Base-by-base conservation (phyloP, 768 basidiomycete species). In the Russula vinacea region DNA sequence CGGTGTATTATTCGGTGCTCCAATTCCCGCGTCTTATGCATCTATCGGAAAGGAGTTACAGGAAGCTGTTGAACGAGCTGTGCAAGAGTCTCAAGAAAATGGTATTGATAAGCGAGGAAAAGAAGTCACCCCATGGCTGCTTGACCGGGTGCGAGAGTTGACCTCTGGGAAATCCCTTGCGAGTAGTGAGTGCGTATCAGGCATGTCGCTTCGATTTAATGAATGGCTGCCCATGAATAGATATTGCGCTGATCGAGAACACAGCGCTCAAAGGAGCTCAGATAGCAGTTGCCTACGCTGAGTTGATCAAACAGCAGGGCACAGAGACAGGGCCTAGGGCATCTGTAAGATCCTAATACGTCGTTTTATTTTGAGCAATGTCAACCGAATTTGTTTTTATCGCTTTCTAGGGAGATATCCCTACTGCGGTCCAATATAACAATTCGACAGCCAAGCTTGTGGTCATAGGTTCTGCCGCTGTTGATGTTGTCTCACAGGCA, bases 51-150 rank as follows among this genome's bases (percentile, higher is more conserved):
- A 79, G 57, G 69, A 75, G 44, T 82, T 97, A 16, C 94, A 98
- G 73, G 72, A 78, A 49, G 86, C 87, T 0, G 89, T 98, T 9
- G 87, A 95, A 62, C 86, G 84, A 69, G 97, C 97, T 8, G 82
- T 99, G 6, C 72, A 73, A 16, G 96, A 99, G 75, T 89, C 91
- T 5, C 87, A 91, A 66, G 81, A 83, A 62, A 88, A 87, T 67
- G 93, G 94, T 2, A 78, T 96, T 52, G 88, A 83, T 70, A 84
- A 79, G 69, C 78, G 80, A 19, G 97, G 97, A 3, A 98, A 97
- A 70, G 90, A 93, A 64, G 94, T 84, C 7, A 99, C 97, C 1
- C 97, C 97, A 8, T 98, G 96, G 96, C 78, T 99, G 11, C 78
- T 99, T 35, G 79, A 81, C 50, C 85, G 96, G 35, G 87, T 98